Base-by-base conservation (phyloP, 495 filamentous ascomycete genomes). In the Hyaloscypha bicolor region DNA sequence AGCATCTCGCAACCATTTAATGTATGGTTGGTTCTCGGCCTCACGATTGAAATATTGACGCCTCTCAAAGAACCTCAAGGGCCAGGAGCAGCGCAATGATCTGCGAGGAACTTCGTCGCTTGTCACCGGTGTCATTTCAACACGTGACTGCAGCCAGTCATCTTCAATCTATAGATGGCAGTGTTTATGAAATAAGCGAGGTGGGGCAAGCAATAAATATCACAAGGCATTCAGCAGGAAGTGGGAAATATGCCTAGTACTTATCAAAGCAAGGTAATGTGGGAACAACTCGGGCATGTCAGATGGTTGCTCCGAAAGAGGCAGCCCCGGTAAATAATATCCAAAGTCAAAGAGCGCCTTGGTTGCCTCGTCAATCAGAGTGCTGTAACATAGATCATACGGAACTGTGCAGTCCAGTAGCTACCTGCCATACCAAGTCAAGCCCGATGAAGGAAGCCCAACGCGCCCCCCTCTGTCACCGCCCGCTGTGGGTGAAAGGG, bases 11-110 rank as follows among this genome's bases (percentile, higher is more conserved):
- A 60, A 2, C 53, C 53, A 60, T 16, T 60, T 30, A 4, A 60
- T 37, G n/a, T 60, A 60, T 33, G 57, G 57, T 37, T 39, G 29
- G 30, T 60, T 60, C 57, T 60, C 57, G 30, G 57, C 9, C 31
- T 60, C 2, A 6, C 57, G 57, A 60, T 60, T 9, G 57, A 60
- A 39, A 8, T 4, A 25, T n/a, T 9, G 30, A 2, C 16, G 8
- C 35, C 6, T n/a, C 19, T 25, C 31, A n/a, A 32, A 60, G 33
- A 60, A 30, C 21, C 30, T 37, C 12, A 31, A 22, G 33, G 57
- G 57, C 57, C 57, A 60, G n/a, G 29, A 39, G 33, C 33, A 19
- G 6, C 19, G 57, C n/a, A 60, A 37, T 2, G 57, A 60, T 21
- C 9, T 14, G n/a, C 31, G 16, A 37, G 57, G 31, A 60, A 3